phyloP scores from a whole-genome alignment of 2,329 filamentous ascomycete species.

The Colletotrichum melonis region DNA sequence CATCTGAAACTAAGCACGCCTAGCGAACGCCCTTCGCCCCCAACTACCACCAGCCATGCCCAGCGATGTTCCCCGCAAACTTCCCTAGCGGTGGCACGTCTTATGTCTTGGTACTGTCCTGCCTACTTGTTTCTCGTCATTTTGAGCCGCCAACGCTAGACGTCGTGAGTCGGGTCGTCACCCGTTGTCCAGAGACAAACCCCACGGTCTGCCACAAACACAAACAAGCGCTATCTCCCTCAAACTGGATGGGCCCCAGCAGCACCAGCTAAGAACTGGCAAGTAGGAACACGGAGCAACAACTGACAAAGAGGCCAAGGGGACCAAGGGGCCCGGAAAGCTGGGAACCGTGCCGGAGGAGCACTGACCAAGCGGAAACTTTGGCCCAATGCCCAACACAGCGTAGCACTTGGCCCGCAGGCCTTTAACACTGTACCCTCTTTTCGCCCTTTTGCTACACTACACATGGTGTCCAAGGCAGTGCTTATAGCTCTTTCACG shows the following conservation, averaged over 20 bases:
- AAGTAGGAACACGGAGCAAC: background rate
- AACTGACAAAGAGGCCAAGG: constrained; percentile 11
- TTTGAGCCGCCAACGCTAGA: constrained; percentile 3
- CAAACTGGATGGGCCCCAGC: background rate
- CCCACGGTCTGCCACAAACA: constrained; percentile 12
- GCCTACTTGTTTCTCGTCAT: background rate
- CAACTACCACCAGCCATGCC: background rate
- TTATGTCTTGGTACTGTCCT: constrained; percentile 14
- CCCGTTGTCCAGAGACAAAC: background rate
- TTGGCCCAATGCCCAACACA: constrained; percentile 11
- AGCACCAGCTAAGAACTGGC: constrained; percentile 2
- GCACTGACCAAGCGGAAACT: constrained; percentile 31
- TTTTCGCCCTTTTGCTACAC: constrained; percentile 2
- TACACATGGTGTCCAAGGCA: background rate
- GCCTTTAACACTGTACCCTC: constrained; percentile 5
- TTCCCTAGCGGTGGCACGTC: constrained; percentile 5
- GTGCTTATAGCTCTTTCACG: background rate
- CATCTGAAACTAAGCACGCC: constrained; percentile 33
- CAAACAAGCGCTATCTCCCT: constrained; percentile 13
- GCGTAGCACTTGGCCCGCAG: background rate
- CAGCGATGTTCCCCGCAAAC: constrained; percentile 32
- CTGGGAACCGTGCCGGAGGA: constrained; percentile 28
- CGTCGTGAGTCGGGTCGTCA: constrained; percentile 12
- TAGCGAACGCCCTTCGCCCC: constrained; percentile 11
- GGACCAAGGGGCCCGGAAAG: constrained; percentile 17